phyloP scores from a whole-genome alignment of 129 eudicot genomes.

The Flaveria robusta region DNA sequence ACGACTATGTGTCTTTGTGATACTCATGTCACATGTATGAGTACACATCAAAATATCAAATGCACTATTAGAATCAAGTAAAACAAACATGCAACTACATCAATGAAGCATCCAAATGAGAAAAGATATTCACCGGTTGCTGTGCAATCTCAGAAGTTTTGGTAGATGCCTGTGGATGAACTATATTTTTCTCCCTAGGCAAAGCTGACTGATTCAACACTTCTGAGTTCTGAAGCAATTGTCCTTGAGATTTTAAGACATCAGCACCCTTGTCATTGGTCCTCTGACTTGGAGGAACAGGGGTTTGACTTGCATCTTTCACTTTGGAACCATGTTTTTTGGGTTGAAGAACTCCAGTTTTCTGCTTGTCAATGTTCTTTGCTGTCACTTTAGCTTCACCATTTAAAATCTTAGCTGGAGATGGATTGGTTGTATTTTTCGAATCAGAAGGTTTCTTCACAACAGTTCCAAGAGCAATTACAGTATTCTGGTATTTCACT shows the following conservation, averaged over 20 bases:
- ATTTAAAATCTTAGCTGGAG: conserved; percentile 39
- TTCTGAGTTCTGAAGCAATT: conserved; percentile 41
- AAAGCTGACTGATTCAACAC: conserved; percentile 48
- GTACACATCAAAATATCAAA: conserved; percentile 16
- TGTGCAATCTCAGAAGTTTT: conserved; percentile 51
- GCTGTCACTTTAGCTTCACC: conserved; percentile 47
- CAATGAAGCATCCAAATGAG: conserved; percentile 28
- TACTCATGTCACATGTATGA: conserved; percentile 13
- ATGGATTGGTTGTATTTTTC: conserved; percentile 35
- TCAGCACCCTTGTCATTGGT: conserved; percentile 45
- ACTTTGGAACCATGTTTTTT: conserved; percentile 50
- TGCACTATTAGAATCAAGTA: conserved; percentile 24
- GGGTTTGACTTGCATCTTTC: conserved; percentile 55
- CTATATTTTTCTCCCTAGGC: conserved; percentile 47
- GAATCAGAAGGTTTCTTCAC: conserved; percentile 54
- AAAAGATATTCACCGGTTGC: conserved; percentile 58
- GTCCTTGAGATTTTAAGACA: conserved; percentile 49
- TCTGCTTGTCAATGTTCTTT: conserved; percentile 58
- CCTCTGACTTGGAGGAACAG: conserved; percentile 49
- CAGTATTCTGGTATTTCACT: conserved; percentile 49
- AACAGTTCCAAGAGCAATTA: conserved; percentile 52
- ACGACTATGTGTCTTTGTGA: conserved; percentile 15
- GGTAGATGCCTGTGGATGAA: conserved; percentile 51
- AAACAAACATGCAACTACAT: conserved; percentile 30
- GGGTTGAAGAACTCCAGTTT: conserved; percentile 37